phyloP scores from a whole-genome alignment of 2,329 filamentous ascomycete genomes.

The Pseudopithomyces maydicus region DNA sequence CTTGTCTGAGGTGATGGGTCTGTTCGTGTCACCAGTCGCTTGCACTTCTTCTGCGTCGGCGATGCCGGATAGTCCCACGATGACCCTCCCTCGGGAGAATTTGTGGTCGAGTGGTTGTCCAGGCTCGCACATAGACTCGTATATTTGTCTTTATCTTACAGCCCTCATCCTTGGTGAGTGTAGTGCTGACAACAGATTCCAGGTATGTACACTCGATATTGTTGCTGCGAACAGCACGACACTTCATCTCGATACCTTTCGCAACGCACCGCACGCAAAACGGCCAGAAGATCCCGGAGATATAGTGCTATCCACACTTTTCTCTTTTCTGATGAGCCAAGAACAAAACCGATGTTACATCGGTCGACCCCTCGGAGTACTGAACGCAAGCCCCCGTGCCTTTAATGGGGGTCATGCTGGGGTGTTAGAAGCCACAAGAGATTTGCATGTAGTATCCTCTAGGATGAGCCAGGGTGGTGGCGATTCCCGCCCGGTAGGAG shows the following conservation, averaged over 20 bases:
- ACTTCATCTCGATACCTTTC: too few relatives aligned
- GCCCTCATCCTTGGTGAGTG: background rate
- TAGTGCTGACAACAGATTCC: background rate
- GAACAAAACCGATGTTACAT: background rate
- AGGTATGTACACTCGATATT: background rate
- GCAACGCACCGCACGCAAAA: background rate
- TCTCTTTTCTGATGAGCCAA: background rate
- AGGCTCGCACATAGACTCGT: conserved; percentile 6
- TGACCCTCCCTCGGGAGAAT: background rate
- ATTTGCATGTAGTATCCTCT: too few relatives aligned
- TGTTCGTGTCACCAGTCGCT: too few relatives aligned
- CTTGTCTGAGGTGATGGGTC: too few relatives aligned
- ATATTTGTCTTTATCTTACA: background rate
- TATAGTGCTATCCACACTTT: background rate
- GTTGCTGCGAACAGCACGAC: background rate
- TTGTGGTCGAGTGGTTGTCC: background rate
- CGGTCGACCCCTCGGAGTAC: background rate
- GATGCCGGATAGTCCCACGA: background rate
- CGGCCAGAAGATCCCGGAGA: background rate
- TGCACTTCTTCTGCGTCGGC: background rate
- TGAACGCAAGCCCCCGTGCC: background rate
- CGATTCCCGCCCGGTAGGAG: background rate
- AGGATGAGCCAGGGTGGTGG: background rate
- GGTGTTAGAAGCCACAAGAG: background rate
- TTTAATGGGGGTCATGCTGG: background rate